A percentile compares a stretch with the other conserved stretches of the same genome.
These are phyloP conservation scores for Taphrina deformans DNA, from an alignment of 1,139 yeast species.

Conservation along the genomic window DNA sequence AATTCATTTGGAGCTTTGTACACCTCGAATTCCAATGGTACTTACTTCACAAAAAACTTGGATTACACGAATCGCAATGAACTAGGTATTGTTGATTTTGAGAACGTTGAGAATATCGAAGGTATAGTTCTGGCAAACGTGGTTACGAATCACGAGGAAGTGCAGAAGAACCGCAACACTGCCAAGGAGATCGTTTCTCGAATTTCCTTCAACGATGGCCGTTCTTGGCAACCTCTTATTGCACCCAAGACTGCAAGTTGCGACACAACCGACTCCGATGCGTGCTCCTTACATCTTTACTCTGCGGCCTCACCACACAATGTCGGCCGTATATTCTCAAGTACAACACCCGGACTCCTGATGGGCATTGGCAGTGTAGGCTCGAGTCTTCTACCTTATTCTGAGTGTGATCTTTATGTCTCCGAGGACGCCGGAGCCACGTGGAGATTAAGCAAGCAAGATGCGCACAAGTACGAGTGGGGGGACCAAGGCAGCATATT, in stretches of 20 bases:
- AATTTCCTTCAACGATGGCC: slow-evolving; percentile 66
- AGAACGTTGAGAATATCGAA: slow-evolving; percentile 61
- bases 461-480: slow-evolving; percentile 60
- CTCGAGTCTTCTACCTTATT: slow-evolving; percentile 40
- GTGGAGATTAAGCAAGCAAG: slow-evolving; percentile 62
- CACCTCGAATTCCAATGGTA: slow-evolving; percentile 65
- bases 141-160: slow-evolving; percentile 41
- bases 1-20: slow-evolving; percentile 50
- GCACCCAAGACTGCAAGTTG: slow-evolving; percentile 47
- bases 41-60: slow-evolving; percentile 54
- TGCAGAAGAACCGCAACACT: slow-evolving; percentile 37
- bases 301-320: slow-evolving; percentile 56
- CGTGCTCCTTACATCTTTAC: slow-evolving; percentile 61
- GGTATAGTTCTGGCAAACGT: slow-evolving; percentile 69
- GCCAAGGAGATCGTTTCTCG: slow-evolving; percentile 46
- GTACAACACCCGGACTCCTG: slow-evolving; percentile 71
- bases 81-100: slow-evolving; percentile 50
- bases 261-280: slow-evolving; percentile 48
- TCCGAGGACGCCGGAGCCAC: slow-evolving; percentile 77
- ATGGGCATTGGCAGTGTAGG: slow-evolving; percentile 52
- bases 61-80: slow-evolving; percentile 51
- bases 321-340: slow-evolving; percentile 54
- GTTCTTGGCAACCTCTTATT: slow-evolving; percentile 58
- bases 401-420: slow-evolving; percentile 51
- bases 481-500: slow-evolving; percentile 82